Evolutionary conservation across 176 grass and related monocot species (phyloP), one percentile per base, ranked within the genome.

Genomic region (Metroxylon sagu): DNA sequence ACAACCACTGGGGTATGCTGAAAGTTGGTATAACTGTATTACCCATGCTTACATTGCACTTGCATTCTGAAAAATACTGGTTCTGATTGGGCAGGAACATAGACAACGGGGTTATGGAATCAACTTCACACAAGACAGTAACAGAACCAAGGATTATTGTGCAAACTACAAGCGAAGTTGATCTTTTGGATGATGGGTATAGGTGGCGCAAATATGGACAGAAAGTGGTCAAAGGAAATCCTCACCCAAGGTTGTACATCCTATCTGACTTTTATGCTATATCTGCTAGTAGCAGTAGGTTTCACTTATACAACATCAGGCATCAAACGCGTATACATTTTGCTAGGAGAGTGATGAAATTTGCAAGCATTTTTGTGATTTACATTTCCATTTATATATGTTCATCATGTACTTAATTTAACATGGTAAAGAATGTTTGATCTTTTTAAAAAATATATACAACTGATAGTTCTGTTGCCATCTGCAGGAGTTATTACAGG

Each of bases 121-220:
- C 62, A 16, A 17, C 14, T 52, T 19, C 43, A 25, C 19, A 51
- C 4, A 78, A 62, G 70, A 79, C 77, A 70, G 74, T 82, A 70
- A 86, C 65, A 57, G 77, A 81, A 52, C 74, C 71, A 23, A 86
- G 76, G 78, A 82, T 86, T 67, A 74, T 82, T 43, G 14, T 86
- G 6, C 84, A 86, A 48, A 82, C 84, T 2, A 52, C 66, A 14
- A 86, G 79, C 29, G 84, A 78, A 58, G 71, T 82, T 3, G 84
- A 86, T 39, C 84, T 86, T 56, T 61, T 86, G 16, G 70, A 86
- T 58, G 84, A 86, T 30, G 78, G 84, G 56, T 78, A 78, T 67
- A 66, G 74, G 57, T 86, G 84, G 84, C 84, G 84, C 51, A 86
- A 86, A 57, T 78, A 86, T 53, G 84, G 79, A 14, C 74, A 86